These are phyloP conservation scores for Eutypa lata DNA, from an alignment of 2,329 filamentous ascomycete genomes.

Conservation along the genomic window DNA sequence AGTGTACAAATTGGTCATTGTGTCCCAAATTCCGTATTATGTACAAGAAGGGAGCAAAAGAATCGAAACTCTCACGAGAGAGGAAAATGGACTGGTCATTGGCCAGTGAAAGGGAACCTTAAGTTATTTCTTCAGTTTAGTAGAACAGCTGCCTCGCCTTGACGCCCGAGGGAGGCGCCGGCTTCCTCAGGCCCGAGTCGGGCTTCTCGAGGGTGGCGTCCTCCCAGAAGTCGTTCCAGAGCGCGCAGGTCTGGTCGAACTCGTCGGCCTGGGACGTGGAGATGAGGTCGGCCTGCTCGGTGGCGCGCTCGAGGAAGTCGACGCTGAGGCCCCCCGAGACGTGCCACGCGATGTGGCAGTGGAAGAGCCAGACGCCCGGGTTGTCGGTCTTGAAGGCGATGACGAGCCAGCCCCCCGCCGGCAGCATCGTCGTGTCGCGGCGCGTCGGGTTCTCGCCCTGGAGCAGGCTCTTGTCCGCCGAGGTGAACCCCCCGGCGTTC, in stretches of 20 bases:
- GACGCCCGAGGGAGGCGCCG: not conserved
- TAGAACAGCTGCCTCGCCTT: not conserved
- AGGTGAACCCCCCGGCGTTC: conserved; percentile 13
- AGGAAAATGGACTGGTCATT: too few relatives aligned
- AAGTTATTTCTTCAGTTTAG: too few relatives aligned
- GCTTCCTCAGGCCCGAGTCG: conserved; percentile 2
- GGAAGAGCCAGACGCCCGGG: conserved; percentile 45
- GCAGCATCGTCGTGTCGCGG: conserved; percentile 44
- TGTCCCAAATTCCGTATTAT: too few relatives aligned
- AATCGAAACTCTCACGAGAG: too few relatives aligned
- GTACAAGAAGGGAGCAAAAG: too few relatives aligned
- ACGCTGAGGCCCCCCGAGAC: conserved; percentile 44
- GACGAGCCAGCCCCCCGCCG: conserved; percentile 40
- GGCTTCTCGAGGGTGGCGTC: not conserved
- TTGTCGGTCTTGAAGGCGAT: conserved; percentile 49
- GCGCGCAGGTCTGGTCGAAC: conserved; percentile 11
- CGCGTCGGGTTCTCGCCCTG: conserved; percentile 40
- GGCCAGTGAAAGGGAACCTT: too few relatives aligned
- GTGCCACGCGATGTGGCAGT: conserved; percentile 51
- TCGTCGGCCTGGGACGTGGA: conserved; percentile 6
- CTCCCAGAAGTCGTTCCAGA: conserved; percentile 12
- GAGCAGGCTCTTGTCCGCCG: conserved; percentile 23
- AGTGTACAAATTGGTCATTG: too few relatives aligned
- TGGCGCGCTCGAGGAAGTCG: conserved; percentile 46
- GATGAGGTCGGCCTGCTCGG: conserved; percentile 14